Conservation (phyloP, 495 filamentous ascomycete genomes). For the Chaetomidium leptoderma region DNA sequence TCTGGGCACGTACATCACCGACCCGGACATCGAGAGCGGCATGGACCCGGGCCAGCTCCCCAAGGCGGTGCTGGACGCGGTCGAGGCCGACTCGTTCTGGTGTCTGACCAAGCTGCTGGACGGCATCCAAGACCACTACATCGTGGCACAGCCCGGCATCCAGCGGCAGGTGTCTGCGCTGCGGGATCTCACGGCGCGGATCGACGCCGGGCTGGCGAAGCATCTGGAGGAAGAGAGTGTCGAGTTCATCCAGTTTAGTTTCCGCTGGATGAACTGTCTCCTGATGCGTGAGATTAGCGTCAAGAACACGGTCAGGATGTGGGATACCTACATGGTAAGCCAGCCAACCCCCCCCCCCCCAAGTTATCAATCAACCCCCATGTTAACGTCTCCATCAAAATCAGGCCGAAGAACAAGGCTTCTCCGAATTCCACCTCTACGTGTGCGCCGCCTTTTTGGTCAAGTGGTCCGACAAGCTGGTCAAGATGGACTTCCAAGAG, state of each 20-base stretch:
- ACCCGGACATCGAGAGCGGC: slow-evolving; percentile 82
- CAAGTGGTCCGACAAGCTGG: slow-evolving; percentile 91
- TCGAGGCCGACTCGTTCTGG: slow-evolving; percentile 98
- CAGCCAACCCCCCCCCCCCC: not conserved
- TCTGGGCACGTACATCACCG: slow-evolving; percentile 86
- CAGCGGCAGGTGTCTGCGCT: slow-evolving; percentile 87
- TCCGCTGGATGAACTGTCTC: slow-evolving; percentile 99
- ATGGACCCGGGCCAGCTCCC: slow-evolving; percentile 97
- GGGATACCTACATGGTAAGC: slow-evolving; percentile 95
- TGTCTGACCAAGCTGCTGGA: slow-evolving; percentile 94
- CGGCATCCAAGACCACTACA: slow-evolving; percentile 98
- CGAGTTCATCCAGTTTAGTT: slow-evolving; percentile 98
- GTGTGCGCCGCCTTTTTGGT: slow-evolving; percentile 98
- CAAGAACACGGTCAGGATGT: slow-evolving; percentile 95
- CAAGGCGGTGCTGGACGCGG: slow-evolving; percentile 85
- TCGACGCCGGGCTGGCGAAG: slow-evolving; percentile 77
- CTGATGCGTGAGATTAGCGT: slow-evolving; percentile 97
- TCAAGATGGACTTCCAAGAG: slow-evolving; percentile 97
- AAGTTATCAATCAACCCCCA: not conserved
- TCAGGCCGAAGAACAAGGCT: slow-evolving; percentile 95
- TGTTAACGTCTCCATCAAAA: not conserved
- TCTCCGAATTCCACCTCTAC: slow-evolving; percentile 96
- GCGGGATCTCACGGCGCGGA: slow-evolving; percentile 81
- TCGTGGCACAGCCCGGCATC: slow-evolving; percentile 94
- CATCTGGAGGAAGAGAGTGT: slow-evolving; percentile 87